Conservation (phyloP, 345 rosid genomes). For the Cardiospermum halicacabum region DNA sequence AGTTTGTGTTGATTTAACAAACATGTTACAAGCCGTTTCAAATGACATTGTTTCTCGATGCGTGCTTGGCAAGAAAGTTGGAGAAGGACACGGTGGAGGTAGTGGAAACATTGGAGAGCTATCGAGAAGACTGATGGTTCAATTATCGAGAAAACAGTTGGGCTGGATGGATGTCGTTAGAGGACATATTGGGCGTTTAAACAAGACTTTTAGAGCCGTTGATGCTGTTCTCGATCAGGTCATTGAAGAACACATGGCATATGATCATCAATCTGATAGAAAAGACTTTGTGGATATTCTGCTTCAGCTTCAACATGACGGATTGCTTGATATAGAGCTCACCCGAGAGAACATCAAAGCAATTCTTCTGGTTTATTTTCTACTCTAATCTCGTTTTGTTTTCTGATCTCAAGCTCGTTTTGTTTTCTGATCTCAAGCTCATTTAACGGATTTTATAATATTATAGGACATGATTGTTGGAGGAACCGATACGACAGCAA, state of each 20-base stretch:
- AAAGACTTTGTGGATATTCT: not conserved
- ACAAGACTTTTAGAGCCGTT: not conserved
- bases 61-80: slow-evolving; percentile 15
- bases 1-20: not conserved
- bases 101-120: too few species aligned
- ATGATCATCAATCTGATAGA: not conserved
- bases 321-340: not conserved
- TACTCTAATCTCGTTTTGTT: not conserved
- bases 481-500: not conserved
- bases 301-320: not conserved
- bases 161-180: not conserved
- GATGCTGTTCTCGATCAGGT: not conserved
- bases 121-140: not conserved
- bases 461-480: slow-evolving; percentile 7
- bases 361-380: not conserved
- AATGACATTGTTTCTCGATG: slow-evolving; percentile 12
- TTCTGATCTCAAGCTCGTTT: too few species aligned
- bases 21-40: slow-evolving; percentile 1
- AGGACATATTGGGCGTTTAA: not conserved
- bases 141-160: not conserved
- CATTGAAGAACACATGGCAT: not conserved
- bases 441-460: too few species aligned
- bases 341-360: not conserved
- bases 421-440: too few species aligned
- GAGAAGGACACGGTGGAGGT: not conserved